Evolutionary conservation across 169 alveolate genomes (phyloP).

Genomic region (Cryptosporidium xiaoi): DNA sequence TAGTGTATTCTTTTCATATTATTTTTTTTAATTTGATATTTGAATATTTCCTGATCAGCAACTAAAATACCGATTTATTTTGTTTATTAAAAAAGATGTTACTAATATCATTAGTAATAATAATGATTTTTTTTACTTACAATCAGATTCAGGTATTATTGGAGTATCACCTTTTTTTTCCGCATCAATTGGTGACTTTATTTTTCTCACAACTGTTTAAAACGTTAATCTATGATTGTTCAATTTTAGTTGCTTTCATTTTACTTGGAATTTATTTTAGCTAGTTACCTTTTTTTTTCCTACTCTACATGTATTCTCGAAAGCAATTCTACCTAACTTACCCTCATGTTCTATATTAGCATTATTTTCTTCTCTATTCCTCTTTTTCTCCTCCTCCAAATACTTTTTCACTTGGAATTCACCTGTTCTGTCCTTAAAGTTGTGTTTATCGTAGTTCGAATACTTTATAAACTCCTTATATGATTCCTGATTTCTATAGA

Average conservation of each 20-base stretch:
- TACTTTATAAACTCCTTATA: constrained; percentile 36
- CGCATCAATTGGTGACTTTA: constrained; percentile 42
- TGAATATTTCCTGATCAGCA: constrained; percentile 3
- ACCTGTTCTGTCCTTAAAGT: constrained; percentile 2
- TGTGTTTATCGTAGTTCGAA: background rate
- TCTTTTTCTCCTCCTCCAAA: constrained; percentile 21
- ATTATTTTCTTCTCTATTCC: background rate
- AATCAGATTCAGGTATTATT: constrained; percentile 6
- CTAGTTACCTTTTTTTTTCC: too few relatives aligned
- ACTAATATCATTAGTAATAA: background rate
- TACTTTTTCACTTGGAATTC: constrained; percentile 9
- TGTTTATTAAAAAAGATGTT: background rate
- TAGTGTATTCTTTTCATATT: constrained; percentile 58
- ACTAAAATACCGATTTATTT: background rate
- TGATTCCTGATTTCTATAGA: constrained; percentile 42
- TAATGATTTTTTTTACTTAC: constrained; percentile 6
- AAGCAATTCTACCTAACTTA: too few relatives aligned
- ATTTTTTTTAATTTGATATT: constrained; percentile 14
- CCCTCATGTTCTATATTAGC: too few relatives aligned
- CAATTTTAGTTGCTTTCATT: background rate
- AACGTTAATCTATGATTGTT: background rate
- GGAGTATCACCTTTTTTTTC: constrained; percentile 14
- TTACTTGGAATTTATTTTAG: too few relatives aligned
- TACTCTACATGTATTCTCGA: too few relatives aligned
- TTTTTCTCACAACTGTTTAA: constrained; percentile 21